Conservation (phyloP, 2,329 filamentous ascomycete species). For the Calonectria hongkongensis region DNA sequence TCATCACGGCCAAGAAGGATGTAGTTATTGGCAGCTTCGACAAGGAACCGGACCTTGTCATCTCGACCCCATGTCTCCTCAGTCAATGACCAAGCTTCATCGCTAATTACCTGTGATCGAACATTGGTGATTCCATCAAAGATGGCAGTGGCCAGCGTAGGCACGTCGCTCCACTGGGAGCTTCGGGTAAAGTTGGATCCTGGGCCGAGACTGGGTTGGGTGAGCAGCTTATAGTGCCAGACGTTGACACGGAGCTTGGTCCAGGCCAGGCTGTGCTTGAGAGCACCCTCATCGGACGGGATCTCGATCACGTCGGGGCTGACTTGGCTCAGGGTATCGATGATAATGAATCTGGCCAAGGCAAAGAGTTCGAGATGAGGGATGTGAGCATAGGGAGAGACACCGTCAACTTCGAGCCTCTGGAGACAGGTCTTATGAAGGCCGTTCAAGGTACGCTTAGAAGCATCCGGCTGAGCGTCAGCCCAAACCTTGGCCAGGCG, state of each 20-base stretch:
- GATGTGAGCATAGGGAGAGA: slow-evolving; percentile 89
- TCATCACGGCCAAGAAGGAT: slow-evolving; percentile 89
- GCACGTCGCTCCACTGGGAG: slow-evolving; percentile 76
- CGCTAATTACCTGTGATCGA: slow-evolving; percentile 60
- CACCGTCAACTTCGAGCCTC: slow-evolving; percentile 86
- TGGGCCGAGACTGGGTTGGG: slow-evolving; percentile 72
- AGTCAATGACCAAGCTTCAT: slow-evolving; percentile 61
- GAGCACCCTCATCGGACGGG: slow-evolving; percentile 57
- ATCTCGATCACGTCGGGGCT: slow-evolving; percentile 52
- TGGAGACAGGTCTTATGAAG: slow-evolving; percentile 77
- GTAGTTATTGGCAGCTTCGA: slow-evolving; percentile 89
- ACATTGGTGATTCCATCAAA: slow-evolving; percentile 65
- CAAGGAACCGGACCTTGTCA: slow-evolving; percentile 80
- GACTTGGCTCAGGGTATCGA: slow-evolving; percentile 49
- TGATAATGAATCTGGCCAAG: slow-evolving; percentile 76
- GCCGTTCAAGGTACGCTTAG: slow-evolving; percentile 55
- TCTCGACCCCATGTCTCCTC: slow-evolving; percentile 64
- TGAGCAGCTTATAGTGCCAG: slow-evolving; percentile 78
- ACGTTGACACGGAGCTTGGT: slow-evolving; percentile 83
- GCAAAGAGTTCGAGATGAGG: slow-evolving; percentile 90
- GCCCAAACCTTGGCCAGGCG: slow-evolving; percentile 65
- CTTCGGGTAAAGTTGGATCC: slow-evolving; percentile 74
- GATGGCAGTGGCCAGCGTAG: slow-evolving; percentile 72
- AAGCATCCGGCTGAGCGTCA: slow-evolving; percentile 36
- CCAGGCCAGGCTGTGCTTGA: slow-evolving; percentile 73